A percentile compares a stretch with the other conserved stretches of the same genome.
Conservation (phyloP, 106 monocot species). For the Vanilla planifolia region DNA sequence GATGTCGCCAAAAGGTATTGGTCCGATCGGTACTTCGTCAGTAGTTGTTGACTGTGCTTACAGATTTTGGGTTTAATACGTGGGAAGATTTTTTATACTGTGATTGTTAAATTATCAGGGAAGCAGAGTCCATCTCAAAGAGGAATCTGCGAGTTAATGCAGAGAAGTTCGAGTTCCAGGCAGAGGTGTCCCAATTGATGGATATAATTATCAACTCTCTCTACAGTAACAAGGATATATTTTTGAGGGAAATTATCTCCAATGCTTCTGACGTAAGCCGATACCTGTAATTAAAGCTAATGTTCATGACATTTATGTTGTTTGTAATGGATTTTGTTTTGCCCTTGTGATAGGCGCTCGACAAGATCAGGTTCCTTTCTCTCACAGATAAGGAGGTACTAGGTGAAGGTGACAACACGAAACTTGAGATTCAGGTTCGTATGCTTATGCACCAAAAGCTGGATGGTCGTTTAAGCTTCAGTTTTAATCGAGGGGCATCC, state of each 20-base stretch:
- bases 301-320: neutral
- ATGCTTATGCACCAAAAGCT: neutral
- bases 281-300: neutral
- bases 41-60: neutral
- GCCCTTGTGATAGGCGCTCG: conserved; percentile 95
- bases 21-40: neutral
- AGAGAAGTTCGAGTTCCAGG: conserved; percentile 82
- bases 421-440: conserved; percentile 85
- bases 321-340: too few species aligned
- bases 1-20: conserved; percentile 75
- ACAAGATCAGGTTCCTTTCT: conserved; percentile 93
- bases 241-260: conserved; percentile 75
- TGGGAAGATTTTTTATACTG: neutral
- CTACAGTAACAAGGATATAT: conserved; percentile 80
- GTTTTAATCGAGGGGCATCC: too few species aligned
- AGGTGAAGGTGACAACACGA: conserved; percentile 87
- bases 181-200: conserved; percentile 73
- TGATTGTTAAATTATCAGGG: conserved; percentile 22
- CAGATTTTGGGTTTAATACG: neutral
- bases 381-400: conserved; percentile 91
- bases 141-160: conserved; percentile 32
- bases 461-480: neutral
- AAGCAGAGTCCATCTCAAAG: conserved; percentile 61
- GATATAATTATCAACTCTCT: conserved; percentile 76
- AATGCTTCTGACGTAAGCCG: conserved; percentile 66